phyloP scores from a whole-genome alignment of 495 filamentous ascomycete species.

The Lophium mytilinum region DNA sequence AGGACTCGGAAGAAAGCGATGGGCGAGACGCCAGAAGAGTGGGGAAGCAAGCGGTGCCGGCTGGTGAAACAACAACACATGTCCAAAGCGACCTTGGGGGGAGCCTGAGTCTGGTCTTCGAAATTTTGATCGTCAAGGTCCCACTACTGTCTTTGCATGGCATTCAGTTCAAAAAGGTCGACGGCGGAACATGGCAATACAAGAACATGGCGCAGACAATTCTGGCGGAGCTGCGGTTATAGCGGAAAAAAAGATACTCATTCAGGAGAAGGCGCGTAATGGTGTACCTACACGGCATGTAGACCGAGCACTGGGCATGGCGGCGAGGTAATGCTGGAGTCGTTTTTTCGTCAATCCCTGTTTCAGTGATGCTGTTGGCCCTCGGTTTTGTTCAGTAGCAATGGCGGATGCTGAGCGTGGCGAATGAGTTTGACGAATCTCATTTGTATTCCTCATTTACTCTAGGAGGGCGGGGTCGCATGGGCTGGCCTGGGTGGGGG shows the following conservation, averaged over 20 bases:
- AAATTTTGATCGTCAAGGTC: conserved; percentile 97
- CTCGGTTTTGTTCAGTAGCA: not conserved
- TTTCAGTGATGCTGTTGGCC: too few species aligned
- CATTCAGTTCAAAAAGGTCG: conserved; percentile 96
- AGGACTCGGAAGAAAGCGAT: conserved; percentile 66
- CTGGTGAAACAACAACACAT: conserved; percentile 76
- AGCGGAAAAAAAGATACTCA: conserved; percentile 16
- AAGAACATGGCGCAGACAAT: conserved; percentile 97
- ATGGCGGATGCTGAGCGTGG: not conserved
- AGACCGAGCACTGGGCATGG: not conserved
- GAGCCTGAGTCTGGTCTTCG: conserved; percentile 76
- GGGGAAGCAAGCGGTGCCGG: conserved; percentile 34
- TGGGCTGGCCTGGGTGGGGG: too few species aligned
- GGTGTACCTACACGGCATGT: too few species aligned
- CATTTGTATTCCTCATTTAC: conserved; percentile 19
- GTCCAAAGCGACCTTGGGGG: conserved; percentile 79
- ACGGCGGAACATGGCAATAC: conserved; percentile 95
- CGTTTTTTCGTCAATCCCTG: too few species aligned
- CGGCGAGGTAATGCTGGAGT: not conserved
- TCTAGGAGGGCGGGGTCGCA: not conserved
- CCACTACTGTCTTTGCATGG: conserved; percentile 88
- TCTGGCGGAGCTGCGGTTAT: conserved; percentile 77
- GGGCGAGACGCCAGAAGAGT: conserved; percentile 28
- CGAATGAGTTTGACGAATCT: conserved; percentile 17
- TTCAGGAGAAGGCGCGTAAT: not conserved